Base-by-base conservation (phyloP, 2,329 filamentous ascomycete species). In the Epichloe festucae region DNA sequence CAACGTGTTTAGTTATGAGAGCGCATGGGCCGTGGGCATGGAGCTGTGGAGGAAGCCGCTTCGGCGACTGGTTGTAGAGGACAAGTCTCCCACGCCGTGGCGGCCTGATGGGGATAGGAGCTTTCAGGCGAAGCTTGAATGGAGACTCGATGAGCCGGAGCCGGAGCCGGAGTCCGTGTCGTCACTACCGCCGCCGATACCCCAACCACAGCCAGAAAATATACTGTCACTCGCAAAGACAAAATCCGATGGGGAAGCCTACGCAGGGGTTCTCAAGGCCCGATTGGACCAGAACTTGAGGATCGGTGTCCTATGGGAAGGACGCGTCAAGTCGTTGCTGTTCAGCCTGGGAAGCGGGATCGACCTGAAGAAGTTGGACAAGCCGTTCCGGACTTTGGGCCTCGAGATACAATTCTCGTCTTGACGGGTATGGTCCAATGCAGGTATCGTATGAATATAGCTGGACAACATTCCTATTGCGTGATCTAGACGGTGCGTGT, bases 1-100 rank as follows among this genome's bases (percentile, higher is more conserved):
- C 70, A 98, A 98, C 62, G 86, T 96, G 48, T 97, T 96, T 70
- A 95, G 89, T 65, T 98, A 96, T 72, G 93, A 98, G 72, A 95
- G 89, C 63, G 87, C 93, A 53, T 85, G 95, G 74, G 84, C 89
- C 27, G 78, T 97, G 23, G 93, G 93, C 14, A 87, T 89, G 71
- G 93, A 98, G 70, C 73, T 97, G 43, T 98, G 93, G 91, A 82
- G 87, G 62, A 84, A 81, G 60, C 73, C 73, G 19, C 65, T 69
- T 15, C 52, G 59, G 55, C 67, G 71, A 17, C 69, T 42, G 64
- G 67, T 59, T 23, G 59, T 70, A 5, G 67, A 69, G 5, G 64
- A 63, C 1, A 66, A 66, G 35, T 59, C 59, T 6, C 59, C 36
- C 12, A n/a, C 10, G 31, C 3, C 17, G 23, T 48, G 52, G 50